Conservation (phyloP, 805 yeast species). For the Cyberlindnera petersonii region DNA sequence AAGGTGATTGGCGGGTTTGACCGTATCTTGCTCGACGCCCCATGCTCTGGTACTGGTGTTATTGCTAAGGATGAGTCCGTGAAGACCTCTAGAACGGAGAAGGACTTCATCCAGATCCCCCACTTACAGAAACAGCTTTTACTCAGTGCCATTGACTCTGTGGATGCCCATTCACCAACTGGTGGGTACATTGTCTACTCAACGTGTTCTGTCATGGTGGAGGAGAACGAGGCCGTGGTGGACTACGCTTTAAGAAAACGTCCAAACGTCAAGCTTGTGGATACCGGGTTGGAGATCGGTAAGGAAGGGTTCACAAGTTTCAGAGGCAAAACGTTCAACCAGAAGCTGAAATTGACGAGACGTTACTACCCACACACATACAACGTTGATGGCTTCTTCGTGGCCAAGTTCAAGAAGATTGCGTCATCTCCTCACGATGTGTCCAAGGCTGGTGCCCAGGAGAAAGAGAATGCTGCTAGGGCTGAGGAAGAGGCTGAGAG, state of each 20-base stretch:
- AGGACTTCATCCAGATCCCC: slow-evolving; percentile 94
- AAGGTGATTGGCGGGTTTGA: slow-evolving; percentile 98
- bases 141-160: slow-evolving; percentile 94
- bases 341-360: slow-evolving; percentile 74
- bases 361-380: slow-evolving; percentile 98
- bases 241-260: slow-evolving; percentile 95
- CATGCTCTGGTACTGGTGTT: slow-evolving; percentile 99
- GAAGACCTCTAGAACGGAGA: slow-evolving; percentile 88
- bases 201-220: slow-evolving; percentile 97
- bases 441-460: slow-evolving; percentile 83
- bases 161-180: slow-evolving; percentile 85
- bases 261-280: slow-evolving; percentile 93
- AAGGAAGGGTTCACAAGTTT: slow-evolving; percentile 91
- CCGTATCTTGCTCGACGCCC: slow-evolving; percentile 92
- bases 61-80: slow-evolving; percentile 96
- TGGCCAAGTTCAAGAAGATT: slow-evolving; percentile 91
- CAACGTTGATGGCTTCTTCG: slow-evolving; percentile 97
- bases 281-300: slow-evolving; percentile 88
- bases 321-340: slow-evolving; percentile 88
- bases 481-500: slow-evolving; percentile 76
- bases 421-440: slow-evolving; percentile 83
- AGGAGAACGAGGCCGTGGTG: slow-evolving; percentile 98
- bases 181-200: slow-evolving; percentile 96
- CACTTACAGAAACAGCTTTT: slow-evolving; percentile 93
- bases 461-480: slow-evolving; percentile 78